Conservation (phyloP, 2,329 filamentous ascomycete genomes). For the Ophiostoma triangulosporum region DNA sequence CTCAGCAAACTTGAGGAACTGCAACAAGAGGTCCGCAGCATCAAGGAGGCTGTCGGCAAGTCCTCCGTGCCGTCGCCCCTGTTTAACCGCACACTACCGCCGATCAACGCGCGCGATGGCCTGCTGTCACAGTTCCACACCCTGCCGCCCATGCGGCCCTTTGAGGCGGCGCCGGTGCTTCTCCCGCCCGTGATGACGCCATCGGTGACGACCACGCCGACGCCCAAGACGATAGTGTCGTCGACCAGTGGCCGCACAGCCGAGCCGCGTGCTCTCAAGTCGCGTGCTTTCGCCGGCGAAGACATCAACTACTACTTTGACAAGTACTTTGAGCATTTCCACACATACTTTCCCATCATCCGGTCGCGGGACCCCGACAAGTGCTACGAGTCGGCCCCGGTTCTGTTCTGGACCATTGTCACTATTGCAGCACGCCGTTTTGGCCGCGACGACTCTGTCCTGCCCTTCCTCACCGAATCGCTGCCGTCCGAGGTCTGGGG, state of each 20-base stretch:
- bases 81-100: conserved; percentile 13
- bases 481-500: conserved; percentile 33
- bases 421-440: conserved; percentile 37
- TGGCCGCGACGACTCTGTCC: conserved; percentile 27
- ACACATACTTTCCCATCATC: conserved; percentile 39
- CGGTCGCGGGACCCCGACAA: conserved; percentile 35
- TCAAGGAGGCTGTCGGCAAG: conserved; percentile 35
- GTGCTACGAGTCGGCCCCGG: conserved; percentile 32
- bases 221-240: conserved; percentile 10
- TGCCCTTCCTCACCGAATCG: conserved; percentile 32
- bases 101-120: conserved; percentile 13
- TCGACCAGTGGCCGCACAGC: conserved; percentile 4
- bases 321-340: conserved; percentile 39
- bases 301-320: conserved; percentile 44
- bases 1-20: conserved; percentile 40
- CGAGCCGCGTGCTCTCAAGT: conserved; percentile 32
- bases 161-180: conserved; percentile 12
- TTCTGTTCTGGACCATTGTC: conserved; percentile 43
- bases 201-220: conserved; percentile 12
- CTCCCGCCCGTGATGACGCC: conserved; percentile 13
- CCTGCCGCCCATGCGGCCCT: conserved; percentile 13
- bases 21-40: conserved; percentile 39
- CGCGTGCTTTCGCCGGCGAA: conserved; percentile 34
- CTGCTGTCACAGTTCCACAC: conserved; percentile 8
- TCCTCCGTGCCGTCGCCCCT: conserved; percentile 11